Conservation (phyloP, 345 rosid genomes). For the Euclidium syriacum region DNA sequence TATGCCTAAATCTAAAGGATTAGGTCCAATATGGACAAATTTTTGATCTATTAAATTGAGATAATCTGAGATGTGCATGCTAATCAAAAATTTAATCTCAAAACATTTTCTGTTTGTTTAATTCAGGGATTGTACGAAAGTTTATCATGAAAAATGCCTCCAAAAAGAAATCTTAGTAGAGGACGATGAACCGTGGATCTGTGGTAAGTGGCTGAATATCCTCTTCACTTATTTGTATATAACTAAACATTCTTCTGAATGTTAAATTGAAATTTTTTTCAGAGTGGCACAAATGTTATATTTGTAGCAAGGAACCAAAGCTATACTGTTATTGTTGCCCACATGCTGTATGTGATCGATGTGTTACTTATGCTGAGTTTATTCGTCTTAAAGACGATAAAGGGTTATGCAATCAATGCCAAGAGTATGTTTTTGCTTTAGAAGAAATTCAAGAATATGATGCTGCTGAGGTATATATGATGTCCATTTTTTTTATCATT, state of each 20-base stretch:
- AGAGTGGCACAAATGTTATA: constrained; percentile 32
- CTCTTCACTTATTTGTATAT: not conserved
- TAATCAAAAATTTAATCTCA: not conserved
- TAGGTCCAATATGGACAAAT: not conserved
- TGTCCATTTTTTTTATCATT: no score
- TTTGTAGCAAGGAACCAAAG: constrained; percentile 26
- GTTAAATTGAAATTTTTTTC: constrained; percentile 3
- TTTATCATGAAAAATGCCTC: constrained; percentile 25
- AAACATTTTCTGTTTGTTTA: not conserved
- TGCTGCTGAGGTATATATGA: constrained; percentile 29
- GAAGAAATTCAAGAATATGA: constrained; percentile 21
- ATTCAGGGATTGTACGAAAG: constrained; percentile 32
- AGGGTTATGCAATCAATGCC: constrained; percentile 29
- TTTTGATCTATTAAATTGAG: not conserved
- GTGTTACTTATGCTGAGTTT: constrained; percentile 19
- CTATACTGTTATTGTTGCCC: constrained; percentile 26
- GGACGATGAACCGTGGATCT: constrained; percentile 20
- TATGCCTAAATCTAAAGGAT: no score
- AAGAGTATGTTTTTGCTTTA: constrained; percentile 8
- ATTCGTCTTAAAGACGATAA: constrained; percentile 7
- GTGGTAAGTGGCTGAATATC: constrained; percentile 20
- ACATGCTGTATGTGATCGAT: constrained; percentile 20
- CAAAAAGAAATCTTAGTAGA: not conserved
- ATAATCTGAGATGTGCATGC: not conserved
- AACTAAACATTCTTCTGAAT: no score